phyloP scores from a whole-genome alignment of 495 filamentous ascomycete genomes.

The Podospora tetraspora region DNA sequence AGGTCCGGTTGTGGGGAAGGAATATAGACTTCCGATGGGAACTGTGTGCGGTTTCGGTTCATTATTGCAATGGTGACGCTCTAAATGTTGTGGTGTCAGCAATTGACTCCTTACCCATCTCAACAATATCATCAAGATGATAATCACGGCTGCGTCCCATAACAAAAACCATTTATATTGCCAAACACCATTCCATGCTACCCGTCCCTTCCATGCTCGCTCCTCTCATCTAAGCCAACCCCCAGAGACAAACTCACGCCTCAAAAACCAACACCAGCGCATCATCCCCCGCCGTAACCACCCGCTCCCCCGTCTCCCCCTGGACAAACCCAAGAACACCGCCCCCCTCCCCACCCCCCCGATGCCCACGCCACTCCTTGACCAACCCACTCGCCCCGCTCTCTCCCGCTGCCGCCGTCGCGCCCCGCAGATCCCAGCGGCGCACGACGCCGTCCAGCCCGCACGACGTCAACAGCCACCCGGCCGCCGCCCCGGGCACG shows the following conservation, averaged over 20 bases:
- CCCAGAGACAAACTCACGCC: constrained; percentile 33
- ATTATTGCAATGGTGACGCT: not conserved
- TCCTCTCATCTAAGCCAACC: not conserved
- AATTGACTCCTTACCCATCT: no score
- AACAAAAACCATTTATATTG: not conserved
- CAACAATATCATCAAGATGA: not conserved
- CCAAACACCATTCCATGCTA: not conserved
- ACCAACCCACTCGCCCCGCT: constrained; percentile 55
- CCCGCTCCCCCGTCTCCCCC: constrained; percentile 56
- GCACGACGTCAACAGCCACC: constrained; percentile 69
- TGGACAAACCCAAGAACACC: constrained; percentile 89
- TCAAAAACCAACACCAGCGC: constrained; percentile 67
- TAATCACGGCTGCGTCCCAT: not conserved
- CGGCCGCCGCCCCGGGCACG: constrained; percentile 16
- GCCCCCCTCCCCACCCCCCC: constrained; percentile 71
- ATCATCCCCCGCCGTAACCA: constrained; percentile 90
- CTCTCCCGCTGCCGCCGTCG: constrained; percentile 50
- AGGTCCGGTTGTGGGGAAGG: not conserved
- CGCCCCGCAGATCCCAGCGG: constrained; percentile 81
- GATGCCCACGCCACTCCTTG: constrained; percentile 78
- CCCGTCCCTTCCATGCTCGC: not conserved
- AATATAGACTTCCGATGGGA: not conserved
- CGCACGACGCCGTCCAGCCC: constrained; percentile 84
- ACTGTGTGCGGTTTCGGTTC: not conserved
- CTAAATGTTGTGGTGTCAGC: not conserved